A percentile compares a stretch with the other conserved stretches of the same genome.
Evolutionary conservation across 176 grass and related monocot genomes (phyloP).

Genomic region (Hyparrhenia diplandra): DNA sequence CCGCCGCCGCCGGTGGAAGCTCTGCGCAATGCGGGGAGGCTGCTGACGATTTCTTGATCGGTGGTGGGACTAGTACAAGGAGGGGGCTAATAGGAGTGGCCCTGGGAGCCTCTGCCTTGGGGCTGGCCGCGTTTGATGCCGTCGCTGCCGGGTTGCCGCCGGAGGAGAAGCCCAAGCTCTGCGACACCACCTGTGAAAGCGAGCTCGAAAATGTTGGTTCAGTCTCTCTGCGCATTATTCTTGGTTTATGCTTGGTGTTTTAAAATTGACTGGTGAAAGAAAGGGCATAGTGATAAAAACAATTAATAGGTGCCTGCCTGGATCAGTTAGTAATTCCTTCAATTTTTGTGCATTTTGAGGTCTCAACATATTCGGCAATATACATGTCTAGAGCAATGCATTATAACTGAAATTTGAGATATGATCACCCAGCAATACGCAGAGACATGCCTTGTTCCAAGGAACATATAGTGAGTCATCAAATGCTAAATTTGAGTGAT

Average conservation of each 20-base stretch:
- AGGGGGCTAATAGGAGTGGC: slow-evolving; percentile 48
- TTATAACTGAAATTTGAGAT: background rate
- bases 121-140: slow-evolving; percentile 23
- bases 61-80: background rate
- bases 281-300: no score
- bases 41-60: background rate
- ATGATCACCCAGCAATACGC: background rate
- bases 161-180: slow-evolving; percentile 92
- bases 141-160: slow-evolving; percentile 77
- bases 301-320: background rate
- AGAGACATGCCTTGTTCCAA: background rate
- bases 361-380: background rate
- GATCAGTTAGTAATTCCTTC: background rate
- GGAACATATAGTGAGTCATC: background rate
- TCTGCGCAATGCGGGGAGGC: background rate
- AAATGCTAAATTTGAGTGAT: background rate
- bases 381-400: background rate
- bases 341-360: background rate
- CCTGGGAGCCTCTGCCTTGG: slow-evolving; percentile 34
- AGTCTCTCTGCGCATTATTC: background rate
- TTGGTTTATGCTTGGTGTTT: no score
- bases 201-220: slow-evolving; percentile 89
- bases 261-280: no score
- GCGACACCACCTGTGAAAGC: slow-evolving; percentile 62
- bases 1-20: background rate